Evolutionary conservation across 805 yeast species (phyloP).

Genomic region (Wickerhamiella azyma): DNA sequence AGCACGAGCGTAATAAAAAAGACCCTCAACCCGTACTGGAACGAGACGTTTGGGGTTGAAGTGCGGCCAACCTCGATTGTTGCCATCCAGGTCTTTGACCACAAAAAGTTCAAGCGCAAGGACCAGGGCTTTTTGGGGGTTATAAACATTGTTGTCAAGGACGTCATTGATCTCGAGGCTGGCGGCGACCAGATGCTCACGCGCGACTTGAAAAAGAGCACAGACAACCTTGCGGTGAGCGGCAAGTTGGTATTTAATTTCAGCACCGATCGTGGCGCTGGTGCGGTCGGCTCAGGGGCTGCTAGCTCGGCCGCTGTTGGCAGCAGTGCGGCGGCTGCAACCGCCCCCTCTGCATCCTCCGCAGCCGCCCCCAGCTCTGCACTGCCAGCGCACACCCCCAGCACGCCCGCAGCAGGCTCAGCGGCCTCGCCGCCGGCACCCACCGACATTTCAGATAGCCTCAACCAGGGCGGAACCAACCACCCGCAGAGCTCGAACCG

Average conservation of each 20-base stretch:
- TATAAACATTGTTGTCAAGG: conserved; percentile 79
- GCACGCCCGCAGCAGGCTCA: conserved; percentile 1
- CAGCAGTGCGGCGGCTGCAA: neutral
- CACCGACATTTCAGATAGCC: neutral
- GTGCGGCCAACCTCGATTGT: conserved; percentile 42
- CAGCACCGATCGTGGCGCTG: conserved; percentile 21
- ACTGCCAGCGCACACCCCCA: no score
- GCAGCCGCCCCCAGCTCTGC: conserved; percentile 9
- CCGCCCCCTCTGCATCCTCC: neutral
- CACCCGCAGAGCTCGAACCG: conserved; percentile 26
- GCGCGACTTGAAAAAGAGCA: conserved; percentile 68
- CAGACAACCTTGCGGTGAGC: conserved; percentile 82
- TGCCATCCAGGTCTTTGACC: conserved; percentile 91
- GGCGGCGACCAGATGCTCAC: conserved; percentile 66
- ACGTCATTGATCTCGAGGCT: conserved; percentile 49
- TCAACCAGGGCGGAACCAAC: conserved; percentile 13
- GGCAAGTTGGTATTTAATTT: conserved; percentile 67
- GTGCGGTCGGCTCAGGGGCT: conserved; percentile 9
- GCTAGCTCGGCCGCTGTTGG: neutral
- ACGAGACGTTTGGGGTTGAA: conserved; percentile 71
- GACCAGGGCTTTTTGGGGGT: conserved; percentile 98
- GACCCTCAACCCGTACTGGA: conserved; percentile 96
- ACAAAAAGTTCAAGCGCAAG: conserved; percentile 91
- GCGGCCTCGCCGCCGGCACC: neutral
- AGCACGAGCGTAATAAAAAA: conserved; percentile 88